A percentile compares a stretch with the other conserved stretches of the same genome.
phyloP scores from a whole-genome alignment of 805 yeast species.

The Ogataea salicorniae region DNA sequence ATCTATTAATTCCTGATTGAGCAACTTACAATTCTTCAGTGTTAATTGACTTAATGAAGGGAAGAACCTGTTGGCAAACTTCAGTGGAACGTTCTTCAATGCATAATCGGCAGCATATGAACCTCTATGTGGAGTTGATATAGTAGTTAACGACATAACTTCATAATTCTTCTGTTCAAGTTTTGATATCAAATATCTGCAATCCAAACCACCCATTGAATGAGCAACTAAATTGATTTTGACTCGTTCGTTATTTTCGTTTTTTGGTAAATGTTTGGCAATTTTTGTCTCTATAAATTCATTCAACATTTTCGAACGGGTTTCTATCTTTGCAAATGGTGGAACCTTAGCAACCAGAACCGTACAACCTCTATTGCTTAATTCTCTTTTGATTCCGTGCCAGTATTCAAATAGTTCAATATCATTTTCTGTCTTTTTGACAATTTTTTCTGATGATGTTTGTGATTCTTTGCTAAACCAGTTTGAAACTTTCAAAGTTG shows the following conservation, averaged over 20 bases:
- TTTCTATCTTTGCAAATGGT: conserved; percentile 70
- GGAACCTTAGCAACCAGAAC: conserved; percentile 77
- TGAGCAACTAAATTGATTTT: conserved; percentile 78
- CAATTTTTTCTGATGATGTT: conserved; percentile 3
- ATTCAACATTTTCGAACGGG: conserved; percentile 58
- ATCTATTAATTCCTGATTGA: conserved; percentile 49
- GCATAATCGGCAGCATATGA: conserved; percentile 76
- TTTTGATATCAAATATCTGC: conserved; percentile 65
- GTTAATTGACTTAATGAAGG: conserved; percentile 61
- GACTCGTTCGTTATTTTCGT: conserved; percentile 29
- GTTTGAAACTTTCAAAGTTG: conserved; percentile 11
- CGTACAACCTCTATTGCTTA: conserved; percentile 57
- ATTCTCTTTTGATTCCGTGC: conserved; percentile 67
- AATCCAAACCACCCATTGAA: conserved; percentile 92
- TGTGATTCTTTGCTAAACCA: conserved; percentile 12
- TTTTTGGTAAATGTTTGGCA: conserved; percentile 5
- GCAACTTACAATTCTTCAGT: conserved; percentile 42
- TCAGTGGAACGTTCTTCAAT: conserved; percentile 26
- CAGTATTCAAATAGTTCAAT: conserved; percentile 62
- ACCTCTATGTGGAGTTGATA: conserved; percentile 87
- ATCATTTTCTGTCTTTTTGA: conserved; percentile 6
- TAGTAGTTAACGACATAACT: conserved; percentile 74
- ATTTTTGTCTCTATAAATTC: conserved; percentile 37
- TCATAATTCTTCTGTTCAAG: conserved; percentile 44
- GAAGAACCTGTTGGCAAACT: conserved; percentile 16